Conservation (phyloP, 345 rosid genomes). For the Melaleuca alternifolia region DNA sequence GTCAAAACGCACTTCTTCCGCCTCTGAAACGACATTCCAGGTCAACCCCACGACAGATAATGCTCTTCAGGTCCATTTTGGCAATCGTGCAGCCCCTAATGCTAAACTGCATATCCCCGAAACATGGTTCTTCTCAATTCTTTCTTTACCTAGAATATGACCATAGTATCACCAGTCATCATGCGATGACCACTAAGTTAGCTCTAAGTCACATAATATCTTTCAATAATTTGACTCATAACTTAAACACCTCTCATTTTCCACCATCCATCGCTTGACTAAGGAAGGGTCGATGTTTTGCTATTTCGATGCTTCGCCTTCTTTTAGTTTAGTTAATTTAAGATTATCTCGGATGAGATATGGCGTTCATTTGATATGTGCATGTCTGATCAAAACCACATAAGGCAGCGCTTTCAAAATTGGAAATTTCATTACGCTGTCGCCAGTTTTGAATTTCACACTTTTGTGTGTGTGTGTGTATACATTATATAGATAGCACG, state of each 20-base stretch:
- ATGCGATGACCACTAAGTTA: neutral
- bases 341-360: neutral
- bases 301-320: neutral
- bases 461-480: neutral
- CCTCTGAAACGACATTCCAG: too few relatives aligned
- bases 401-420: neutral
- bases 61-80: too few relatives aligned
- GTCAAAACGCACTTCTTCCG: too few relatives aligned
- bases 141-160: neutral
- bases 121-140: neutral
- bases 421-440: neutral
- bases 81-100: too few relatives aligned
- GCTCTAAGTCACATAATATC: neutral
- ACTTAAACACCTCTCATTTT: too few relatives aligned
- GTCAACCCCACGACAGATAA: too few relatives aligned
- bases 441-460: neutral
- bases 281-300: too few relatives aligned
- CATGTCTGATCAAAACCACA: neutral
- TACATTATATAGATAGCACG: accelerated
- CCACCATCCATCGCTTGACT: too few relatives aligned
- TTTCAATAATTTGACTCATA: neutral
- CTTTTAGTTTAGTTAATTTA: neutral
- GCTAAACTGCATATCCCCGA: neutral
- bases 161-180: neutral
- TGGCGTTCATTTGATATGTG: neutral